Base-by-base conservation (phyloP, 306 rosid species). In the Nissolia schottii region DNA sequence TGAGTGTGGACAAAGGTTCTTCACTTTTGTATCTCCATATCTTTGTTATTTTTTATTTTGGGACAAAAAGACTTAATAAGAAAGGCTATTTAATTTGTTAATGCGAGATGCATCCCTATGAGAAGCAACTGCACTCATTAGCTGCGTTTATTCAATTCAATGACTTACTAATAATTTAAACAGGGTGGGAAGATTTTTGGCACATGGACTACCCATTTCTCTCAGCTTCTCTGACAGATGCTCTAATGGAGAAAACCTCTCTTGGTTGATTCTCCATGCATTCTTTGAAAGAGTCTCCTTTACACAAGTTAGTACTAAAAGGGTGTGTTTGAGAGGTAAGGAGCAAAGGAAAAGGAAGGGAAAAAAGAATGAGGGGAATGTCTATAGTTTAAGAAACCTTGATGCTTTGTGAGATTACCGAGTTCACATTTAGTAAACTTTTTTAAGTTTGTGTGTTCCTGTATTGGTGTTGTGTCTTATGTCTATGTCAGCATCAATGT, bases 1-100 rank as follows among this genome's bases (percentile, higher is more conserved):
- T 67, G 64, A 69, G 77, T 57, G 61, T 57, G 61, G 71, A 65
- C 61, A 79, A 71, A 37, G 64, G 24, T 14, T 31, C 20, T 57
- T 34, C 67, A 40, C 46, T 69, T 67, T 57, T 80, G 38, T 55
- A 46, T 60, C 63, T 35, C 40, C 46, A 28, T 15, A 31, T 76
- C 37, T 31, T 18, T 71, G 28, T 27, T 31, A n/a, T n/a, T n/a
- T n/a, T n/a, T n/a, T n/a, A n/a, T 50, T 29, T 80, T 40, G 48
- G 15, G 63, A 65, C 63, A 38, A 56, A 66, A 49, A 18, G 27
- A 37, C 58, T 51, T 15, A 55, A 78, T n/a, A 70, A 22, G 45
- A 63, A 67, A 54, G 53, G 72, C 35, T 67, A 34, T 46, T 23
- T 43, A 64, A n/a, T n/a, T 49, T 43, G 48, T 70, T 69, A 64